phyloP scores from a whole-genome alignment of 257 asterid species.

The Solanum chmielewskii region DNA sequence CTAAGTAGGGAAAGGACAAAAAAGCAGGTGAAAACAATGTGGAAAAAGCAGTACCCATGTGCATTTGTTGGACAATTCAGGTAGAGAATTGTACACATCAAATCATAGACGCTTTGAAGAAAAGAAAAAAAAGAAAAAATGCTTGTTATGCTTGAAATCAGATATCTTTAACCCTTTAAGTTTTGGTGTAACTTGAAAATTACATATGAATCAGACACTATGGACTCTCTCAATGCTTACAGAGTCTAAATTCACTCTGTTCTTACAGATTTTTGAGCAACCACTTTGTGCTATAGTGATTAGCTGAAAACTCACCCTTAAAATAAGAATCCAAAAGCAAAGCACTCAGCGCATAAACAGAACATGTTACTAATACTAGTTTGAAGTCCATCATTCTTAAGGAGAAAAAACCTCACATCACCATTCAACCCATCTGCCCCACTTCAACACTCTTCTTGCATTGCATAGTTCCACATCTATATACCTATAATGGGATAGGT shows the following conservation, averaged over 20 bases:
- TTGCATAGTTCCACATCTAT: background rate
- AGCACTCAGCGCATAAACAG: background rate
- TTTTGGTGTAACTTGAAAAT: background rate
- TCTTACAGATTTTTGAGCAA: background rate
- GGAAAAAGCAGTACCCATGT: background rate
- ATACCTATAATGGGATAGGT: background rate
- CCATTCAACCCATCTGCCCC: background rate
- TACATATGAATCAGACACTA: background rate
- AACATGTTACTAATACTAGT: background rate
- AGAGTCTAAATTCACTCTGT: background rate
- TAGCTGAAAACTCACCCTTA: background rate
- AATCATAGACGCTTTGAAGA: background rate
- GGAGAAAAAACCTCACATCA: background rate
- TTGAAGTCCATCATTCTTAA: background rate
- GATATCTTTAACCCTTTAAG: background rate
- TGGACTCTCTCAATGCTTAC: background rate
- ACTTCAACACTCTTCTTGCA: background rate
- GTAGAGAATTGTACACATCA: background rate
- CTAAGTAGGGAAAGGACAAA: background rate
- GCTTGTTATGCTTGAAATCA: background rate
- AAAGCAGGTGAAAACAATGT: background rate
- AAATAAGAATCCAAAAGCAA: background rate
- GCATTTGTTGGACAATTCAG: background rate
- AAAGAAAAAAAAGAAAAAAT: background rate
- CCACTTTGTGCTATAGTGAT: background rate